A percentile compares a stretch with the other conserved stretches of the same genome.
phyloP scores from a whole-genome alignment of 2,329 filamentous ascomycete genomes.

The Fusarium guadeloupense region DNA sequence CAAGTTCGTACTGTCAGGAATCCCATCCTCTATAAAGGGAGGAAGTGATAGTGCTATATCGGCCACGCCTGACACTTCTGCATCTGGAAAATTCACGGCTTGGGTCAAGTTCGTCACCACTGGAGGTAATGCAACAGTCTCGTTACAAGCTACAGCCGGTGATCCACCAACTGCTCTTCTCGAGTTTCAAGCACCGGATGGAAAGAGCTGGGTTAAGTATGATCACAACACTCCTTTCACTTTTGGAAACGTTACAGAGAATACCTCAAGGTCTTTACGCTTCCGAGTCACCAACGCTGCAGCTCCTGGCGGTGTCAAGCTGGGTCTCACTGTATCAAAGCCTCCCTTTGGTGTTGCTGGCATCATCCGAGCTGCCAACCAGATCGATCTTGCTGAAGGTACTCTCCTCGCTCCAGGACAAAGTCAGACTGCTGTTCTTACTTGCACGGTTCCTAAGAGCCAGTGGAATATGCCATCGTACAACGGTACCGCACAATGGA shows the following conservation, averaged over 20 bases:
- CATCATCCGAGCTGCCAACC: constrained; percentile 63
- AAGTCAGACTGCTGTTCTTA: constrained; percentile 61
- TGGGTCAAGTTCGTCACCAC: constrained; percentile 59
- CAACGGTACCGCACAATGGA: constrained; percentile 60
- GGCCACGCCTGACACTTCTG: constrained; percentile 58
- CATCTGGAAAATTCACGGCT: constrained; percentile 58
- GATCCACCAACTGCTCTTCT: constrained; percentile 59
- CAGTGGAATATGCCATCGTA: constrained; percentile 66
- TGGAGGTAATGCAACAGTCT: constrained; percentile 60
- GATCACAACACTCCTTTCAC: constrained; percentile 55
- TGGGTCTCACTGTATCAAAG: constrained; percentile 68
- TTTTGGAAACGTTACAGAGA: constrained; percentile 65
- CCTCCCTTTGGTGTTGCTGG: constrained; percentile 65
- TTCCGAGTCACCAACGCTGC: constrained; percentile 65
- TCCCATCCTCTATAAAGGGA: constrained; percentile 57
- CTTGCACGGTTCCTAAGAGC: constrained; percentile 64
- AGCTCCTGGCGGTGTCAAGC: constrained; percentile 53
- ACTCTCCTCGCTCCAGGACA: constrained; percentile 59
- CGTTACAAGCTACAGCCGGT: constrained; percentile 60
- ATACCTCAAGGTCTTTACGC: constrained; percentile 56
- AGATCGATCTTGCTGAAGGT: constrained; percentile 67
- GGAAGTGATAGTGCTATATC: constrained; percentile 52
- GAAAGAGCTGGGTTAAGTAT: constrained; percentile 60
- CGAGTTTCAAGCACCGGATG: constrained; percentile 64
- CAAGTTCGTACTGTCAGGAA: constrained; percentile 57